Conservation (phyloP, 139 green algal species). For the Haematococcus lacustris region DNA sequence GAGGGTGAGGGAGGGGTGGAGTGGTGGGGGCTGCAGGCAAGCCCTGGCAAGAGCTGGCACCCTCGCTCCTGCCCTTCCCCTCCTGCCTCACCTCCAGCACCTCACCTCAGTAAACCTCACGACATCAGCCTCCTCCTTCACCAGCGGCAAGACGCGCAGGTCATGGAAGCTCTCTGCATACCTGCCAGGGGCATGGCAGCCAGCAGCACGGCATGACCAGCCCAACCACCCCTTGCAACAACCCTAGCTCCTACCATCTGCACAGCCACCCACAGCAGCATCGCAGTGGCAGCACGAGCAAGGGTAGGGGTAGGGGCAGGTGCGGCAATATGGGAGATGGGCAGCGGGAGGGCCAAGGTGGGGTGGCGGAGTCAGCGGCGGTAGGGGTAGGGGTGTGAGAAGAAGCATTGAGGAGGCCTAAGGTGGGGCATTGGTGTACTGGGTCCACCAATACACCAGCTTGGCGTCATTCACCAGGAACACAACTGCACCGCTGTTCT, state of each 20-base stretch:
- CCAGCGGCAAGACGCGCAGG: conserved; percentile 57
- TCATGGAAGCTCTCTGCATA: conserved; percentile 87
- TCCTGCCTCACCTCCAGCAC: not conserved
- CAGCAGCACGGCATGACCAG: no score
- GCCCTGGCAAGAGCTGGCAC: not conserved
- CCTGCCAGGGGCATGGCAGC: no score
- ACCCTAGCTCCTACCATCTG: not conserved
- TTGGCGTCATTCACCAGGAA: no score
- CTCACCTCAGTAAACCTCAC: not conserved
- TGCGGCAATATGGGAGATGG: not conserved
- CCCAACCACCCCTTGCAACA: no score
- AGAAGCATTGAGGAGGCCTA: no score
- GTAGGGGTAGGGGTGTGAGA: no score
- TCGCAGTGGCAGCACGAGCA: not conserved
- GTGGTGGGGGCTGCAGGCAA: no score
- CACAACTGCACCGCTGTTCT: no score
- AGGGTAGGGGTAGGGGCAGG: not conserved
- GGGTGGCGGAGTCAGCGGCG: no score
- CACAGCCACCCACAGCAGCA: not conserved
- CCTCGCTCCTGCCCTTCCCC: not conserved
- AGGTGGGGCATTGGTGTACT: no score
- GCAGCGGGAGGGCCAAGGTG: not conserved
- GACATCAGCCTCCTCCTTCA: conserved; percentile 62
- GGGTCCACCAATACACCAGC: no score
- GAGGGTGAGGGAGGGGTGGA: no score